Conservation (phyloP, 768 basidiomycete genomes). For the Lactarius hatsudake region DNA sequence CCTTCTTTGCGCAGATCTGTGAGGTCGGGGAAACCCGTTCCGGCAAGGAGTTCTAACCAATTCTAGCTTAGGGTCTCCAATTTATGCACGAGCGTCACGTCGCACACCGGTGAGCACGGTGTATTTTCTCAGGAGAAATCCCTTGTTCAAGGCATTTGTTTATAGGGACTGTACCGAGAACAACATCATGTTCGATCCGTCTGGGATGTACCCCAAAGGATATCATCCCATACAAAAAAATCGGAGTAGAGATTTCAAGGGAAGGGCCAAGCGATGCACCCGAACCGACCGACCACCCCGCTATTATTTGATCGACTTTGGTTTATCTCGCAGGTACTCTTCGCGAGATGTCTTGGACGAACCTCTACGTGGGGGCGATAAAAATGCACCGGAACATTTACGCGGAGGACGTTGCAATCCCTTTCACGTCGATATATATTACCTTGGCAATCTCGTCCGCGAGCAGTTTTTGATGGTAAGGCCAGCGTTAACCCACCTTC, state of each 20-base stretch:
- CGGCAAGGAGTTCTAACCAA: not conserved
- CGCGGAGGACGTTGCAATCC: conserved; percentile 24
- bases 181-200: conserved; percentile 24
- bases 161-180: conserved; percentile 16
- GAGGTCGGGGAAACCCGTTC: not conserved
- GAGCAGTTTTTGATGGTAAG: conserved; percentile 19
- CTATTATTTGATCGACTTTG: conserved; percentile 36
- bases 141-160: not conserved
- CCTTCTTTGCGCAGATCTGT: conserved; percentile 23
- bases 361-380: conserved; percentile 31
- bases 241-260: conserved; percentile 7
- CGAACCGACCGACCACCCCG: conserved; percentile 30
- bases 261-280: conserved; percentile 23
- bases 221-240: conserved; percentile 11
- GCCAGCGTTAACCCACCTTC: not conserved
- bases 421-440: conserved; percentile 31
- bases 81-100: conserved; percentile 14
- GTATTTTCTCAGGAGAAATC: not conserved
- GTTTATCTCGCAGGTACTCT: conserved; percentile 28
- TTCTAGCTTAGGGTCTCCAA: conserved; percentile 14
- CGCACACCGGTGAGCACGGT: conserved; percentile 12
- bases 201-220: conserved; percentile 14
- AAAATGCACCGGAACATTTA: conserved; percentile 30
- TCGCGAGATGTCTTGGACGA: conserved; percentile 17
- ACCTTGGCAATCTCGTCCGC: conserved; percentile 30